Conservation (phyloP, 257 asterid species). For the Buddleja alternifolia region DNA sequence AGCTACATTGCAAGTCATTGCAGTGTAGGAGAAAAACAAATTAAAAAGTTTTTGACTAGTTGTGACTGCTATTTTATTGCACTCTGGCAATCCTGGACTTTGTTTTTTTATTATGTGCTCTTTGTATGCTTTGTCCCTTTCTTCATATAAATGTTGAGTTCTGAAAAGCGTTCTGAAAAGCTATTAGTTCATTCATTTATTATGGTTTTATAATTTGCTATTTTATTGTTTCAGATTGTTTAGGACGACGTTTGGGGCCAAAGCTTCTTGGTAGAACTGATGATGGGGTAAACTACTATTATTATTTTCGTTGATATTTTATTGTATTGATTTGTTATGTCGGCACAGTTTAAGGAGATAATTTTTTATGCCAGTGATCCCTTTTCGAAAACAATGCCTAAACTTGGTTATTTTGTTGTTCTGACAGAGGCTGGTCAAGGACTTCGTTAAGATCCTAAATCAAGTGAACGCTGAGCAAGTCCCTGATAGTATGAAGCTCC, state of each 20-base stretch:
- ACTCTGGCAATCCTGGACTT: neutral
- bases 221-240: conserved; percentile 72
- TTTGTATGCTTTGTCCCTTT: neutral
- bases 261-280: conserved; percentile 85
- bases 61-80: neutral
- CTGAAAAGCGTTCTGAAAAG: too few species aligned
- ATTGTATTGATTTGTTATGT: conserved; percentile 15
- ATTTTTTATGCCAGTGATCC: conserved; percentile 9
- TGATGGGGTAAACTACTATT: conserved; percentile 74
- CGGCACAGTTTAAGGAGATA: conserved; percentile 3
- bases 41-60: conserved; percentile 7
- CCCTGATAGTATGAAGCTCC: conserved; percentile 80
- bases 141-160: conserved; percentile 9
- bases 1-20: conserved; percentile 16
- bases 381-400: conserved; percentile 19
- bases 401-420: conserved; percentile 35
- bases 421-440: conserved; percentile 86
- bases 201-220: conserved; percentile 27
- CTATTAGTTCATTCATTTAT: conserved; percentile 4
- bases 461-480: conserved; percentile 92
- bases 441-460: conserved; percentile 81
- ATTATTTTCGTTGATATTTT: conserved; percentile 15
- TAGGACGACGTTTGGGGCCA: conserved; percentile 97
- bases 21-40: conserved; percentile 2
- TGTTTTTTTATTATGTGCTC: conserved; percentile 9